phyloP scores from a whole-genome alignment of 352 stramenopile genomes.

The Globisporangium uncinulatum region DNA sequence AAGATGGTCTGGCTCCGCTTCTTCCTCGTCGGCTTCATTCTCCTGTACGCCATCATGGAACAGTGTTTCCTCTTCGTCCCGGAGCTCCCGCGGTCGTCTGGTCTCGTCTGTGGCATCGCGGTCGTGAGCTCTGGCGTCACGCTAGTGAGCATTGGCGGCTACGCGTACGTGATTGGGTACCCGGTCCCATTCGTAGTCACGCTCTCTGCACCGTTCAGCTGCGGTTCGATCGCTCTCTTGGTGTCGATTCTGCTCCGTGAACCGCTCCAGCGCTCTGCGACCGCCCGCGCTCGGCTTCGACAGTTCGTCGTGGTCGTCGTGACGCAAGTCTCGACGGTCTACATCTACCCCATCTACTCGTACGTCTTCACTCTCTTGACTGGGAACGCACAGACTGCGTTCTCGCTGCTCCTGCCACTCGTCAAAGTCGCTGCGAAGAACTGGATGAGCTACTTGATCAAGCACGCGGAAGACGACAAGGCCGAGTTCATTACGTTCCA shows the following conservation, averaged over 20 bases:
- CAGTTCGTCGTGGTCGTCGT: constrained; percentile 2
- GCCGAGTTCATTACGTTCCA: constrained; percentile 46
- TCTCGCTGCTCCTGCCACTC: constrained; percentile 19
- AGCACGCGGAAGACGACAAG: constrained; percentile 19
- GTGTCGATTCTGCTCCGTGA: background rate
- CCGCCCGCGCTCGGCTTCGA: background rate
- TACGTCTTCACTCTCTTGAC: constrained; percentile 20
- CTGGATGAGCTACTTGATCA: background rate
- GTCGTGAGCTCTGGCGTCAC: background rate
- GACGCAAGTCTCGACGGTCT: background rate
- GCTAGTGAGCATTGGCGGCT: background rate
- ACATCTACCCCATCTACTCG: constrained; percentile 26
- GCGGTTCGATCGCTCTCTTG: background rate
- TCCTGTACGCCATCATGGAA: background rate
- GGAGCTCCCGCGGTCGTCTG: background rate
- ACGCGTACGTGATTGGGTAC: background rate
- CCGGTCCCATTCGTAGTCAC: background rate
- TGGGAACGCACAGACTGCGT: constrained; percentile 6
- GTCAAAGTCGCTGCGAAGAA: constrained; percentile 22
- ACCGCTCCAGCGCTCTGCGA: background rate
- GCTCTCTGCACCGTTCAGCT: background rate
- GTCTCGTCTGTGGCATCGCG: background rate
- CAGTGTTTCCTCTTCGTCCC: background rate
- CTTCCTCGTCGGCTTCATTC: background rate
- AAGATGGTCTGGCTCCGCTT: constrained; percentile 2